Evolutionary conservation across 768 basidiomycete genomes (phyloP).

Genomic region (Tylopilus sp.): DNA sequence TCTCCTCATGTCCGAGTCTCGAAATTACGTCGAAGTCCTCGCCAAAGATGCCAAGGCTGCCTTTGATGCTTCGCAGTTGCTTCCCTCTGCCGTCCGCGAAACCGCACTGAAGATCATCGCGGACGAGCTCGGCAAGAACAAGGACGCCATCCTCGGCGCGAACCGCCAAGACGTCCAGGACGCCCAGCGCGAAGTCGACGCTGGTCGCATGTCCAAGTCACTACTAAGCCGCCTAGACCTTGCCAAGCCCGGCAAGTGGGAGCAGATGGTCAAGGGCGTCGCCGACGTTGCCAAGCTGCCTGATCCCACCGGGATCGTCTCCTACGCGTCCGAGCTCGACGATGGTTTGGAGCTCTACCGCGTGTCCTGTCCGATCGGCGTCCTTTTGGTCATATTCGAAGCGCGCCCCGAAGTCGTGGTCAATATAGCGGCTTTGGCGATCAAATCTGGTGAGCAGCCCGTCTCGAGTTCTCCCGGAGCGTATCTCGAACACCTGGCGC

Average conservation of each 20-base stretch:
- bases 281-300: constrained; percentile 80
- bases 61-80: constrained; percentile 84
- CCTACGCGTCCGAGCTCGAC: constrained; percentile 89
- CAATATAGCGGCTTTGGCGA: constrained; percentile 92
- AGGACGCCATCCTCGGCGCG: constrained; percentile 69
- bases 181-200: constrained; percentile 72
- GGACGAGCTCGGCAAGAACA: constrained; percentile 59
- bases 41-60: constrained; percentile 79
- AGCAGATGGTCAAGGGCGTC: constrained; percentile 89
- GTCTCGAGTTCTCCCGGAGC: background rate
- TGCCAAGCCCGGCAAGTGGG: constrained; percentile 81
- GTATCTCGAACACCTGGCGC: background rate
- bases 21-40: constrained; percentile 47
- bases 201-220: constrained; percentile 80
- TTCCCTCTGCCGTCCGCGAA: constrained; percentile 64
- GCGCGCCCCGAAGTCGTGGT: constrained; percentile 97
- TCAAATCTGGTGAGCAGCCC: constrained; percentile 81
- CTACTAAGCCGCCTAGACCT: constrained; percentile 86
- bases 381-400: constrained; percentile 95
- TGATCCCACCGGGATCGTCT: constrained; percentile 82
- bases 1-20: constrained; percentile 11
- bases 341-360: constrained; percentile 86
- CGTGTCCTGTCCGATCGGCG: constrained; percentile 95
- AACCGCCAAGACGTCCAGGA: constrained; percentile 83
- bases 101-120: constrained; percentile 70